Evolutionary conservation across 192 early-diverging fungal species (phyloP).

Genomic region (Rhizoclosmatium sp.): DNA sequence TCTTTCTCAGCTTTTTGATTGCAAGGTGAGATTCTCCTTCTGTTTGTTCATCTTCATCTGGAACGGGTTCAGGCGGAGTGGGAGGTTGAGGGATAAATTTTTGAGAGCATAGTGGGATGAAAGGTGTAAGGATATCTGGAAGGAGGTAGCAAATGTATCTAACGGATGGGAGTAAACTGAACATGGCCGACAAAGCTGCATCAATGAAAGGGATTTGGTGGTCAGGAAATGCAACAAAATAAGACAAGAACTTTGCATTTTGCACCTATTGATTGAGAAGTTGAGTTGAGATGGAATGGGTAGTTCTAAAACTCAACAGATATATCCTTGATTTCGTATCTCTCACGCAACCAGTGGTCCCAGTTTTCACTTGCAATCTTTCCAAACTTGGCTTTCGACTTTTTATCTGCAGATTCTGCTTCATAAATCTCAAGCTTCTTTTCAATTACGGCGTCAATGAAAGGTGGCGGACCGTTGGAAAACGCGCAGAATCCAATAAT

Average conservation of each 20-base stretch:
- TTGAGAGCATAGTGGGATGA: constrained; percentile 51
- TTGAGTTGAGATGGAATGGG: not conserved
- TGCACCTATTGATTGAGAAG: constrained; percentile 40
- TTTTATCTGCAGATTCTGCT: not conserved
- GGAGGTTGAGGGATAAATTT: constrained; percentile 29
- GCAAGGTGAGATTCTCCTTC: not conserved
- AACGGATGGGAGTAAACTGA: constrained; percentile 43
- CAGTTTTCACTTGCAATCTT: constrained; percentile 41
- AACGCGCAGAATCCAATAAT: constrained; percentile 50
- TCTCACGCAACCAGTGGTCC: constrained; percentile 45
- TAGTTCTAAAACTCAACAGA: constrained; percentile 32
- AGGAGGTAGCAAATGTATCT: constrained; percentile 56
- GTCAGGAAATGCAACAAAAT: constrained; percentile 50
- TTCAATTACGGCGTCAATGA: constrained; percentile 31
- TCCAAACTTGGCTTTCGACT: constrained; percentile 13
- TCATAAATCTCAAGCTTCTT: not conserved
- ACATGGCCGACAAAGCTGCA: constrained; percentile 39
- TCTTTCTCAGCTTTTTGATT: constrained; percentile 19
- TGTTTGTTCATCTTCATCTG: not conserved
- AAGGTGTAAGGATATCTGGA: constrained; percentile 49
- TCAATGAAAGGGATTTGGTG: constrained; percentile 44
- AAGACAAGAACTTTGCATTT: constrained; percentile 56
- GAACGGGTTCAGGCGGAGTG: not conserved
- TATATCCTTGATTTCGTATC: constrained; percentile 51
- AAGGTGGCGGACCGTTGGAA: constrained; percentile 47